Evolutionary conservation across 2,329 filamentous ascomycete genomes (phyloP).

Genomic region (Elsinoe perseae): DNA sequence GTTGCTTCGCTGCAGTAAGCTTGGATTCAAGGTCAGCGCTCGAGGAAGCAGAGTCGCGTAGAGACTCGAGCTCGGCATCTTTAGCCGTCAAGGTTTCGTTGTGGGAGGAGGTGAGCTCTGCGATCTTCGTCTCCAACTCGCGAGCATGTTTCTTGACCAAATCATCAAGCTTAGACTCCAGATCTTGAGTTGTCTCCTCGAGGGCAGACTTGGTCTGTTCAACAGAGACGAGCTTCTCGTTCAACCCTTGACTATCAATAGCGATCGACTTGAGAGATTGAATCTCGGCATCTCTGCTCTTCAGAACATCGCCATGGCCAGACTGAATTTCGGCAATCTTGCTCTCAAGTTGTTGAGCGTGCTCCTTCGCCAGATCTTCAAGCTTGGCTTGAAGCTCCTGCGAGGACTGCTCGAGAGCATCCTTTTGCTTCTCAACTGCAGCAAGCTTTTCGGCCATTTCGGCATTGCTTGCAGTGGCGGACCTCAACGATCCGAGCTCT

Average conservation of each 20-base stretch:
- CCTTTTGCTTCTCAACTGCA: not conserved
- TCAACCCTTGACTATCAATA: not conserved
- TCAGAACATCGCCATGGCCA: not conserved
- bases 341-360: not conserved
- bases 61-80: not conserved
- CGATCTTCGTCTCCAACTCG: not conserved
- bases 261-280: not conserved
- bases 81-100: not conserved
- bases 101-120: not conserved
- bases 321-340: not conserved
- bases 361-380: not conserved
- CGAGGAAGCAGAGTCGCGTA: not conserved
- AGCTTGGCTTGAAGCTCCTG: not conserved
- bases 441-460: not conserved
- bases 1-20: not conserved
- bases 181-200: not conserved
- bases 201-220: not conserved
- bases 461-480: not conserved
- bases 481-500: slow-evolving; percentile 14
- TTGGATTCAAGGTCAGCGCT: not conserved
- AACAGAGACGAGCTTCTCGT: not conserved
- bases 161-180: not conserved
- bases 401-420: not conserved
- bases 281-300: not conserved
- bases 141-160: not conserved